Evolutionary conservation across 2,329 filamentous ascomycete species (phyloP), one percentile per base, ranked within the genome.

Genomic region (Fusarium kyushuense): DNA sequence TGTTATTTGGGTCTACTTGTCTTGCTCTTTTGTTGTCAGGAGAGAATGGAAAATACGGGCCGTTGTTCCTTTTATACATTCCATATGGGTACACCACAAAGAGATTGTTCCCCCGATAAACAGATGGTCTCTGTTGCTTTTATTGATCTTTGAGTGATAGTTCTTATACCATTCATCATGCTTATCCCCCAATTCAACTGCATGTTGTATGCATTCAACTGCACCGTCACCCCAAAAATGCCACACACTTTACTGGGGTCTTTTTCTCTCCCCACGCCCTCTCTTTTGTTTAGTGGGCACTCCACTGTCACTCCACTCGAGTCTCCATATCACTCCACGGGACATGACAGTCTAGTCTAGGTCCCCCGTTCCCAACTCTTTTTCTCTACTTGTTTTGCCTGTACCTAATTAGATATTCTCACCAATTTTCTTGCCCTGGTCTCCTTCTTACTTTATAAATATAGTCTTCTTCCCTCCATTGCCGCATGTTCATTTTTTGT

Each of bases 241-340:
- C 38, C 58, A n/a, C n/a, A n/a, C n/a, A 60, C 33, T 36, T 38
- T 35, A 30, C 49, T n/a, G 19, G 49, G 35, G 19, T 52, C 30
- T 13, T n/a, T 21, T 42, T 27, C 32, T 67, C 46, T 67, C 67
- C 45, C 63, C 67, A 70, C 67, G 46, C 67, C 48, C 63, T 58
- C 58, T 62, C 63, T 47, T 49, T 27, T 27, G 27, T 27, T 27
- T 56, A 51, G 59, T 58, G 59, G 59, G 54, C 56, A 66, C 70
- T 71, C 68, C 68, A 68, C 65, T 55, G 70, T 65, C 65, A 63
- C 70, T 61, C 70, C 70, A 72, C 65, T 54, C 35, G 21, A 33
- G 59, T 64, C 57, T 51, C 61, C 61, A 64, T 64, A 64, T 64
- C 61, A 64, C 61, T 64, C 61, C 61, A 64, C 53, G 55, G 51